Conservation (phyloP, 1,284 basidiomycete species). For the Melampsora abietis-canadensis region DNA sequence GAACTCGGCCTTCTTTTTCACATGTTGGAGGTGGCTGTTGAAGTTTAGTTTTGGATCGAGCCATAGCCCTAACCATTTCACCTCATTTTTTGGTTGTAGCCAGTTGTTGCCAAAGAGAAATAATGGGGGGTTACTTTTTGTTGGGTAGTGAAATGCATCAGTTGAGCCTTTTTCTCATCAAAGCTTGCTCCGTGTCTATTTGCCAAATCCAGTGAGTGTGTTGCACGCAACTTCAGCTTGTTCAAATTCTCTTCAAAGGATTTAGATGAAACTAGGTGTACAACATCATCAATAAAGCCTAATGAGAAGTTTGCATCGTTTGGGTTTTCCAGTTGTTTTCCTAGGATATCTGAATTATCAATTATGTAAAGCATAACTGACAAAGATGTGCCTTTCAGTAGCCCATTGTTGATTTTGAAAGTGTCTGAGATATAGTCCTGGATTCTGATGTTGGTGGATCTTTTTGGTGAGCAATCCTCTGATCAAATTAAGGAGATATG, state of each 20-base stretch:
- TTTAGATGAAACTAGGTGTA: background rate
- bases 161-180: background rate
- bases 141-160: background rate
- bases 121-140: no score
- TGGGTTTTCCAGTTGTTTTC: background rate
- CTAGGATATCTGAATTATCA: slow-evolving; percentile 7
- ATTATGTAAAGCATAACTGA: slow-evolving; percentile 4
- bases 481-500: background rate
- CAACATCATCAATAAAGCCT: background rate
- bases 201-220: background rate
- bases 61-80: no score
- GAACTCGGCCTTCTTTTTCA: no score
- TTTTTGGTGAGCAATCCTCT: background rate
- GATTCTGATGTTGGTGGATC: background rate
- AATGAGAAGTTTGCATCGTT: background rate
- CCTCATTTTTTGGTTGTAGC: no score
- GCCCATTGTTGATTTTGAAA: background rate
- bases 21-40: no score
- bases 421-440: background rate
- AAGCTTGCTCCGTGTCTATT: background rate
- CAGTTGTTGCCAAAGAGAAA: no score
- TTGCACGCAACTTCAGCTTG: background rate
- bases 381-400: slow-evolving; percentile 8
- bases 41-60: no score
- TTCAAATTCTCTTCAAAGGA: background rate